phyloP scores from a whole-genome alignment of 2,329 filamentous ascomycete species.

The Juglanconis oblonga region DNA sequence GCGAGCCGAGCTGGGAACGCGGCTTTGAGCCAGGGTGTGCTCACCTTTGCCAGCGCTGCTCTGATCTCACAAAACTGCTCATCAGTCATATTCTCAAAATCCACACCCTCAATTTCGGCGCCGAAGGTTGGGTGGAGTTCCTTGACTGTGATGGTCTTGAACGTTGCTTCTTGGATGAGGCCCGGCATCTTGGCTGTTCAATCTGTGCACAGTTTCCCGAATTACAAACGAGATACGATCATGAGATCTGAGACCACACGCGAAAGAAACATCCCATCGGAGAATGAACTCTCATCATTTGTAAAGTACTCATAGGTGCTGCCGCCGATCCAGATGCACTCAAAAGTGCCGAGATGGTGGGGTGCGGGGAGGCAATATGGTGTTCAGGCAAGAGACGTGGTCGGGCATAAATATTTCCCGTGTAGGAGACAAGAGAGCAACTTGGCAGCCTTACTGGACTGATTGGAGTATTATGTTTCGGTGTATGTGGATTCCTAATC shows the following conservation, averaged over 20 bases:
- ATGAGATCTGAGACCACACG: too few species aligned
- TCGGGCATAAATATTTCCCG: too few species aligned
- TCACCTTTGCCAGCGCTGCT: constrained; percentile 32
- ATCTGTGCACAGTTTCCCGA: neutral
- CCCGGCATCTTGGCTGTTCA: constrained; percentile 26
- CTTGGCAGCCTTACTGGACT: too few species aligned
- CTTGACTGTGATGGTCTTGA: constrained; percentile 22
- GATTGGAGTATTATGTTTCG: too few species aligned
- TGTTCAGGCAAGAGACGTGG: neutral
- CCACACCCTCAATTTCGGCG: constrained; percentile 29
- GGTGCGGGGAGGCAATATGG: constrained; percentile 8
- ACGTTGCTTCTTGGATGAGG: constrained; percentile 24
- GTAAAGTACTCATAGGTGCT: neutral
- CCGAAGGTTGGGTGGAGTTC: constrained; percentile 26
- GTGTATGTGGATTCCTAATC: too few species aligned
- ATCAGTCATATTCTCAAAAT: constrained; percentile 30
- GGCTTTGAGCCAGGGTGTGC: neutral
- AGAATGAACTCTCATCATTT: neutral
- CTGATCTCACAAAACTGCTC: constrained; percentile 30
- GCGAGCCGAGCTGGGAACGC: neutral
- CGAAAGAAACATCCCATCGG: too few species aligned
- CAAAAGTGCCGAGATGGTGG: constrained; percentile 10
- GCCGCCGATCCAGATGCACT: neutral
- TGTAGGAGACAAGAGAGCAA: too few species aligned
- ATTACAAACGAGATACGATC: too few species aligned